Conservation (phyloP, 108 stramenopile species). For the Skeletonema potamos region DNA sequence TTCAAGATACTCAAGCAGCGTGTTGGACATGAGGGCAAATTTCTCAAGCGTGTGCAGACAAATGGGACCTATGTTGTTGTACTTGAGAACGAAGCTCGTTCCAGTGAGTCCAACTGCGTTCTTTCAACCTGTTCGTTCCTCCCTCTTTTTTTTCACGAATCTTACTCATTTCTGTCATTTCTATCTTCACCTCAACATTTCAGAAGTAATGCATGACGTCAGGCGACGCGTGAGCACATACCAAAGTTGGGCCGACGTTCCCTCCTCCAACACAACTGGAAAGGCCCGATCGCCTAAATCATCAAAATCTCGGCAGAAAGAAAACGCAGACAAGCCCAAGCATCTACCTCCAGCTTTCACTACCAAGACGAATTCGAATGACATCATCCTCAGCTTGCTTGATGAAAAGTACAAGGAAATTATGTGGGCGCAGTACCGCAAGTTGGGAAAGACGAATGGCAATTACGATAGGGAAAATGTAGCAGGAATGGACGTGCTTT, state of each 20-base stretch:
- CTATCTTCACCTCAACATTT: not conserved
- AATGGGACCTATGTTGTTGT: not conserved
- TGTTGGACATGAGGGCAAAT: not conserved
- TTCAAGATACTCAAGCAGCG: not conserved
- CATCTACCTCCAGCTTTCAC: not conserved
- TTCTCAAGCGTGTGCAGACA: slow-evolving; percentile 1
- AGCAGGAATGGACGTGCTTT: not conserved
- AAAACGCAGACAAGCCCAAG: not conserved
- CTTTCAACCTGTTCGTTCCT: not conserved
- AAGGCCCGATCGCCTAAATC: not conserved
- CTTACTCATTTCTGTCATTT: not conserved
- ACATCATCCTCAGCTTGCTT: slow-evolving; percentile 14
- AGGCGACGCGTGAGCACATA: not conserved
- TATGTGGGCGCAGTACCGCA: slow-evolving; percentile 16
- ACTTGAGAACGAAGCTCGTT: not conserved
- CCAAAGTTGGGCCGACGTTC: not conserved
- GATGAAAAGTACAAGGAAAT: slow-evolving; percentile 20
- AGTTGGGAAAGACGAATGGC: slow-evolving; percentile 8
- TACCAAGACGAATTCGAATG: not conserved
- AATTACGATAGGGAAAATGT: slow-evolving; percentile 3
- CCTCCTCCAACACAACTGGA: not conserved
- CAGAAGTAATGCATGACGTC: slow-evolving; percentile 9
- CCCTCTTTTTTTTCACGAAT: not conserved
- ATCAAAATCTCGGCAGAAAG: not conserved
- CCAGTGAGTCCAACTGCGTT: not conserved